A percentile compares a stretch with the other conserved stretches of the same genome.
Evolutionary conservation across 352 stramenopile species (phyloP).

Genomic region (Phytophthora idaei): DNA sequence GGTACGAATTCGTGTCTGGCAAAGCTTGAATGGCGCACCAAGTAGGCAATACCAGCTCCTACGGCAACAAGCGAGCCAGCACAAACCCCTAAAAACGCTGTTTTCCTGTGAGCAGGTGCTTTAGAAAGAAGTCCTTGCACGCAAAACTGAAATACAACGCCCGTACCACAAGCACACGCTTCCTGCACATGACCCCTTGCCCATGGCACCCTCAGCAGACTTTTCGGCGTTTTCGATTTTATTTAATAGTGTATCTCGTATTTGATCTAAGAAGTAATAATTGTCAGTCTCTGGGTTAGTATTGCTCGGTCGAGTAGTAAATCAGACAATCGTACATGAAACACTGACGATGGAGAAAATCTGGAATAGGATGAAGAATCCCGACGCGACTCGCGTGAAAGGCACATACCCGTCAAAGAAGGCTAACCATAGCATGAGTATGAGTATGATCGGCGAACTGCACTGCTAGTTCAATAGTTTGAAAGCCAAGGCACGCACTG

Average conservation of each 20-base stretch:
- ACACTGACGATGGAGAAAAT: slow-evolving; percentile 81
- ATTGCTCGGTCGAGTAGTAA: not conserved
- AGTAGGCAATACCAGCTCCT: slow-evolving; percentile 43
- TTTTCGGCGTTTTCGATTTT: slow-evolving; percentile 52
- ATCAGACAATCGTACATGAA: slow-evolving; percentile 52
- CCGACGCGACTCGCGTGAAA: slow-evolving; percentile 58
- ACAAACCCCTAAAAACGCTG: slow-evolving; percentile 45
- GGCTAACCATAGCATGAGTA: slow-evolving; percentile 21
- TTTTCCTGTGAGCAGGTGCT: slow-evolving; percentile 24
- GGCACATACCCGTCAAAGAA: slow-evolving; percentile 75
- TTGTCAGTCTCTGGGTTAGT: not conserved
- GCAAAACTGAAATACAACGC: not conserved
- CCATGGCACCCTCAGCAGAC: slow-evolving; percentile 7
- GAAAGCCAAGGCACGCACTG: slow-evolving; percentile 29
- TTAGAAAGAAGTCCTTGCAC: not conserved
- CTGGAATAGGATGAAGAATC: slow-evolving; percentile 82
- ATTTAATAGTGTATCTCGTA: slow-evolving; percentile 58
- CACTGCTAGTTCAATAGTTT: not conserved
- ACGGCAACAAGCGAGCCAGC: slow-evolving; percentile 64
- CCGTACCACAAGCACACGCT: slow-evolving; percentile 30
- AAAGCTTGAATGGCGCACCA: slow-evolving; percentile 37
- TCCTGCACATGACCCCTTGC: slow-evolving; percentile 5
- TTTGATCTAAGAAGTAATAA: slow-evolving; percentile 47
- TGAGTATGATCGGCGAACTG: not conserved
- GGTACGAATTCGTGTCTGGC: not conserved